Evolutionary conservation across 306 rosid genomes (phyloP).

Genomic region (Trichosanthes truncata): DNA sequence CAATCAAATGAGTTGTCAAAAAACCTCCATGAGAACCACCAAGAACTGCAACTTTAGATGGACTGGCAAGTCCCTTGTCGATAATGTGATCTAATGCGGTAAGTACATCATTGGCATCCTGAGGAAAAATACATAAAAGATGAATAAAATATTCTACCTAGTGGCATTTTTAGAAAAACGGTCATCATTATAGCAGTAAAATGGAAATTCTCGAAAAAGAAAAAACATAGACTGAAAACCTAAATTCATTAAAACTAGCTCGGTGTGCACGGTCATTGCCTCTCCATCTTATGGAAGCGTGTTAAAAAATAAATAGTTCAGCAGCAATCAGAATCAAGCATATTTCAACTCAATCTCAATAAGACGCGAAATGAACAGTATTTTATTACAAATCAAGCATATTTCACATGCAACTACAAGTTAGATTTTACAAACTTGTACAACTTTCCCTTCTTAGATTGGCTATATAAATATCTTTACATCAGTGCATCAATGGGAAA

Average conservation of each 20-base stretch:
- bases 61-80: slow-evolving; percentile 57
- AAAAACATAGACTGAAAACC: not conserved
- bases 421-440: not conserved
- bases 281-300: too few species aligned
- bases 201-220: not conserved
- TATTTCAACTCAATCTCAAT: not conserved
- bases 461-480: not conserved
- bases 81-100: slow-evolving; percentile 66
- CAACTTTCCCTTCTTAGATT: not conserved
- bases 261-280: too few species aligned
- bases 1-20: slow-evolving; percentile 93
- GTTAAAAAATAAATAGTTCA: too few species aligned
- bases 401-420: not conserved
- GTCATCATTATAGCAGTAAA: not conserved
- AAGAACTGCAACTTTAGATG: slow-evolving; percentile 66
- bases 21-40: slow-evolving; percentile 99
- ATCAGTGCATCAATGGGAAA: not conserved
- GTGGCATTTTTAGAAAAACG: not conserved
- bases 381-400: not conserved
- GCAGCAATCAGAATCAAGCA: not conserved
- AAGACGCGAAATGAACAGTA: not conserved
- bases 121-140: slow-evolving; percentile 34
- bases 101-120: slow-evolving; percentile 89
- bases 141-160: not conserved
- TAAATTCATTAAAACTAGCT: not conserved